Evolutionary conservation across 2,329 filamentous ascomycete genomes (phyloP), one percentile per base, ranked within the genome.

Genomic region (Claviceps purpurea): DNA sequence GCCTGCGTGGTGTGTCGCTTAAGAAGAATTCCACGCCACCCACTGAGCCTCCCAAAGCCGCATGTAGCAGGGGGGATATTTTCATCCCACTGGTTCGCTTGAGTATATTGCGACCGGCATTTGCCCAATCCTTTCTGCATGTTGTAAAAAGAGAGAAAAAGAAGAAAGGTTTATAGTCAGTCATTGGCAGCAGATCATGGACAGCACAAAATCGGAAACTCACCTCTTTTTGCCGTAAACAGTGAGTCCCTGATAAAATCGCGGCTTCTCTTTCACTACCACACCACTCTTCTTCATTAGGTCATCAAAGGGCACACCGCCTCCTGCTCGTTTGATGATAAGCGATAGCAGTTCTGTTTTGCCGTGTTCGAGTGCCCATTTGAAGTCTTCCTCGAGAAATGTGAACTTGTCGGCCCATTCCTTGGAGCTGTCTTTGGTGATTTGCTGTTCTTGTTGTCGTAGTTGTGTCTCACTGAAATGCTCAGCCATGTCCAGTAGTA

Each of bases 1-100:
- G 72, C 30, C 81, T 74, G 57, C 79, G 68, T 0, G 88, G 86
- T 1, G 79, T 76, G 55, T 87, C 84, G 53, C 84, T 82, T 52
- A 89, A 66, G 63, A 91, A 87, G 79, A 86, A 94, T 61, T 93
- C 82, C 0, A 88, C 78, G 18, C 76, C 75, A 41, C 84, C 77
- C n/a, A 91, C 63, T 20, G 73, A 84, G 3, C 81, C 79, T 2
- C 59, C 58, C 8, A 68, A 59, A 13, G 78, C 81, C 45, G 82
- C 81, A 55, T 75, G 68, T 1, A 87, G 72, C 8, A 87, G 67
- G 3, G 83, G 85, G 2, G 82, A 77, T 0, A 69, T 71, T 38
- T 70, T 68, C 49, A 68, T 62, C 10, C 72, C 75, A 0, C 63
- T 65, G 3, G 66, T 60, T 42, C 62, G 68, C 13, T 62, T 59